Conservation (phyloP, 164 flowering plant genomes). For the Berberis vulgaris region DNA sequence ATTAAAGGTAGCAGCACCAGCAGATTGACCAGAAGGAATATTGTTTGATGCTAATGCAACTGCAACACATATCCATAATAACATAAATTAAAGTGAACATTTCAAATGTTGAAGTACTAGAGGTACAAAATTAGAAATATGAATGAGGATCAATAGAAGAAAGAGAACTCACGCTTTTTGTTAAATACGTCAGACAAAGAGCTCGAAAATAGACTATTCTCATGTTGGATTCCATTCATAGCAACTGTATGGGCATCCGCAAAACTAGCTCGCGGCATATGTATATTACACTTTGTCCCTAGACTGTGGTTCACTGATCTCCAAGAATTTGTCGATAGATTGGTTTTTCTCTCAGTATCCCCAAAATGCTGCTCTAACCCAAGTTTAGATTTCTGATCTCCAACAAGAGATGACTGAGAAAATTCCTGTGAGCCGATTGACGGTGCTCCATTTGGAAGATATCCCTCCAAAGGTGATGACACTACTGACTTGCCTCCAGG, state of each 20-base stretch:
- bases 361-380: slow-evolving; percentile 14
- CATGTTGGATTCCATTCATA: slow-evolving; percentile 34
- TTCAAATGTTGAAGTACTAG: neutral
- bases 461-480: slow-evolving; percentile 39
- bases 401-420: slow-evolving; percentile 13
- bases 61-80: slow-evolving; percentile 16
- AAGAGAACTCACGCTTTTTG: slow-evolving; percentile 46
- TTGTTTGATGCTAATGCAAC: slow-evolving; percentile 40
- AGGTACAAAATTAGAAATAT: neutral
- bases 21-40: slow-evolving; percentile 26
- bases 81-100: neutral
- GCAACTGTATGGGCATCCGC: slow-evolving; percentile 19
- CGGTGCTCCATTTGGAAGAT: slow-evolving; percentile 21
- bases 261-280: slow-evolving; percentile 21
- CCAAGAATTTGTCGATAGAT: slow-evolving; percentile 30
- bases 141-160: neutral
- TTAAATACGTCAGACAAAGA: slow-evolving; percentile 64
- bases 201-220: slow-evolving; percentile 73
- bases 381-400: slow-evolving; percentile 27
- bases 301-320: slow-evolving; percentile 21
- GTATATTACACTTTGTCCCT: slow-evolving; percentile 24
- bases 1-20: slow-evolving; percentile 26
- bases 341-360: slow-evolving; percentile 32
- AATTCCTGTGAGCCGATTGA: neutral
- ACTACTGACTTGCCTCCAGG: slow-evolving; percentile 25